Conservation (phyloP, 768 basidiomycete species). For the Hebeloma cylindrosporum region DNA sequence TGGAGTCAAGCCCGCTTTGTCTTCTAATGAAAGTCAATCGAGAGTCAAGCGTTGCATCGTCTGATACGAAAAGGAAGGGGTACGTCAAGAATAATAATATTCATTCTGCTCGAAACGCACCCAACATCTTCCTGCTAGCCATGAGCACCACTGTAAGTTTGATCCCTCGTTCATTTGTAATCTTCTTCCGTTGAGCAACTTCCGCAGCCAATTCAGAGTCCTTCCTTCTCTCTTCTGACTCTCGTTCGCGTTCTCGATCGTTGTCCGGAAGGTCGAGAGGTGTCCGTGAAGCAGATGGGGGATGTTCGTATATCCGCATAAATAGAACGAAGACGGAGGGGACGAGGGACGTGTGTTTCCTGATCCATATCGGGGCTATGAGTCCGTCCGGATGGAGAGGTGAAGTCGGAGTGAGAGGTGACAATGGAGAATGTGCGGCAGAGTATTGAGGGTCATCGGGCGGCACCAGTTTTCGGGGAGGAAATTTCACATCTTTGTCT, state of each 20-base stretch:
- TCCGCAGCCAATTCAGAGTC: conserved; percentile 82
- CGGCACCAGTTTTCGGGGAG: conserved; percentile 76
- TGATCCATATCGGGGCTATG: conserved; percentile 96
- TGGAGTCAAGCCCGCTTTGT: conserved; percentile 86
- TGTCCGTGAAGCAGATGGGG: conserved; percentile 42
- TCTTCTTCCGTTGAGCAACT: conserved; percentile 77
- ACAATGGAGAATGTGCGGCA: conserved; percentile 84
- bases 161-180: conserved; percentile 80
- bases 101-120: conserved; percentile 41
- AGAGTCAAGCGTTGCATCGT: conserved; percentile 80
- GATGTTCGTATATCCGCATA: conserved; percentile 74
- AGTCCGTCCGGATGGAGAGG: conserved; percentile 94
- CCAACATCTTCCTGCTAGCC: conserved; percentile 85
- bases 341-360: conserved; percentile 89
- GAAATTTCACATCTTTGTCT: conserved; percentile 81
- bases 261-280: conserved; percentile 56
- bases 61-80: conserved; percentile 37
- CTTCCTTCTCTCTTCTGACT: conserved; percentile 64
- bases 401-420: conserved; percentile 84
- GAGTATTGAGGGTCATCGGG: conserved; percentile 57
- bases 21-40: conserved; percentile 85
- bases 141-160: conserved; percentile 94
- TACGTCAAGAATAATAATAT: neutral
- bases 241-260: conserved; percentile 56
- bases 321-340: conserved; percentile 95